Percentiles rank a stretch among this genome's conserved stretches.
These are phyloP conservation scores for Butyriboletus appendiculatus DNA, from an alignment of 1,284 basidiomycete genomes.

Conservation along the genomic window DNA sequence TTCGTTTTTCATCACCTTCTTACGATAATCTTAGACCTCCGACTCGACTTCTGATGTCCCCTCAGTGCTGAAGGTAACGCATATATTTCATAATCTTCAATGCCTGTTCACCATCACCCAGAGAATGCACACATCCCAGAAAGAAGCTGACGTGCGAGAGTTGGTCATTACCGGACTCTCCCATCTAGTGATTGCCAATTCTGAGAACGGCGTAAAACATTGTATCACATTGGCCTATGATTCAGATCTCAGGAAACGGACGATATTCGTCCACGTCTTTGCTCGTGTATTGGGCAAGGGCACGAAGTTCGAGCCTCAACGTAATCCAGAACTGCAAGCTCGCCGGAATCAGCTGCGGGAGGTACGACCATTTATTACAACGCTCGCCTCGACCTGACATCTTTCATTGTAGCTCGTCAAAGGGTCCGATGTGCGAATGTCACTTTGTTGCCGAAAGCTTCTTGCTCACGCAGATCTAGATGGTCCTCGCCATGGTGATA, in stretches of 20 bases:
- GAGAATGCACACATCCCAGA: constrained; percentile 49
- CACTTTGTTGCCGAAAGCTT: not conserved
- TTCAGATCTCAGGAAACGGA: constrained; percentile 68
- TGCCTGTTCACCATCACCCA: constrained; percentile 25
- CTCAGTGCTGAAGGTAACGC: constrained; percentile 50
- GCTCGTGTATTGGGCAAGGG: constrained; percentile 83
- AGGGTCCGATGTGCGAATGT: constrained; percentile 58
- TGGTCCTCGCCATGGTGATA: constrained; percentile 80
- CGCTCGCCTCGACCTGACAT: constrained; percentile 2
- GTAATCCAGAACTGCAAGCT: constrained; percentile 50
- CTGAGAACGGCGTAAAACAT: constrained; percentile 88
- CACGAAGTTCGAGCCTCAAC: constrained; percentile 65
- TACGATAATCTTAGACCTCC: constrained; percentile 36
- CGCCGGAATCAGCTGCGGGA: constrained; percentile 66
- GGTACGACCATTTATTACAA: constrained; percentile 41
- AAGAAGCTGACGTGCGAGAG: constrained; percentile 66
- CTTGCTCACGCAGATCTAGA: constrained; percentile 41
- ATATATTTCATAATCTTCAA: not conserved
- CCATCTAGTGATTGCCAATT: constrained; percentile 82
- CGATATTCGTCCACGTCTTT: constrained; percentile 89
- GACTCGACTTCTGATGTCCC: constrained; percentile 57
- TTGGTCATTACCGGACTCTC: constrained; percentile 78
- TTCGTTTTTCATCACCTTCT: constrained; percentile 1
- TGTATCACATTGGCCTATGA: constrained; percentile 83
- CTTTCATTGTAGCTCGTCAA: constrained; percentile 58